These are phyloP conservation scores for Verticillium zaregamsianum DNA, from an alignment of 2,329 filamentous ascomycete genomes.

Conservation along the genomic window DNA sequence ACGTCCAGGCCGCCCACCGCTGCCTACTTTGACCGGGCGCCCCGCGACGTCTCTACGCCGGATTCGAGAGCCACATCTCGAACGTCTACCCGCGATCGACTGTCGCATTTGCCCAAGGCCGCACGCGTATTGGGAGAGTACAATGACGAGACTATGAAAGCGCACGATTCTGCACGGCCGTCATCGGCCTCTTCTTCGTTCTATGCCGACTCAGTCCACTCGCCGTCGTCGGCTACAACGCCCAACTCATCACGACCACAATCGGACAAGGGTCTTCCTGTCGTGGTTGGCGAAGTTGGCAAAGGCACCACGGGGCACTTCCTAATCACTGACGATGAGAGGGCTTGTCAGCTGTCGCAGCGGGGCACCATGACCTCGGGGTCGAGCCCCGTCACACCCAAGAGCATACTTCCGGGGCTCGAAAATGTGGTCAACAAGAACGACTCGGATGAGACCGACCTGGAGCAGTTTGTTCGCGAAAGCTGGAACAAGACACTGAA, in stretches of 20 bases:
- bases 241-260: slow-evolving; percentile 35
- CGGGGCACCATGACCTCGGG: background rate
- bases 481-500: slow-evolving; percentile 7
- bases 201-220: slow-evolving; percentile 29
- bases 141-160: slow-evolving; percentile 5
- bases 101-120: slow-evolving; percentile 1
- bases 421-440: background rate
- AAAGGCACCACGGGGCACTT: slow-evolving; percentile 7
- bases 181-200: slow-evolving; percentile 20
- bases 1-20: slow-evolving; percentile 11
- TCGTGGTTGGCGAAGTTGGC: slow-evolving; percentile 8
- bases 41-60: slow-evolving; percentile 3
- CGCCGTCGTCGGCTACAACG: slow-evolving; percentile 29
- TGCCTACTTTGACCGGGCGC: slow-evolving; percentile 6
- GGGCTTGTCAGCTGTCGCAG: slow-evolving; percentile 8
- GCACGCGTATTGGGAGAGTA: slow-evolving; percentile 1
- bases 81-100: slow-evolving; percentile 12
- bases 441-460: background rate
- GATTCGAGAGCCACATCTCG: slow-evolving; percentile 5
- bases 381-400: background rate
- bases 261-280: slow-evolving; percentile 29
- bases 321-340: slow-evolving; percentile 9
- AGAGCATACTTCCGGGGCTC: background rate
- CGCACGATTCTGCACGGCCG: slow-evolving; percentile 5
- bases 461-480: slow-evolving; percentile 9